These are phyloP conservation scores for Nothomitra cinnamomea DNA, from an alignment of 2,329 filamentous ascomycete species.

Conservation along the genomic window DNA sequence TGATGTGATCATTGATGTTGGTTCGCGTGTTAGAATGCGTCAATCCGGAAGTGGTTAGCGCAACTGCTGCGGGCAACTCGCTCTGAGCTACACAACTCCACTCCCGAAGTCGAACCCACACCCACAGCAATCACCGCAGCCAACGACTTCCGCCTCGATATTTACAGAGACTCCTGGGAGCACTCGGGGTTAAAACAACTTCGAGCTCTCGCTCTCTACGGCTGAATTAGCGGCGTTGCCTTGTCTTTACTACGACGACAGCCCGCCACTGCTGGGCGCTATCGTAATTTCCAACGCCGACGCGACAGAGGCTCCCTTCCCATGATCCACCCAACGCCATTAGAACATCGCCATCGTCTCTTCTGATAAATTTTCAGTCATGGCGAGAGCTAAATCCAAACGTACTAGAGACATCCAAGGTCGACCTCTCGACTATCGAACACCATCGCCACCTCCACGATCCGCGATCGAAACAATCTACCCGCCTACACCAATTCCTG, in stretches of 20 bases:
- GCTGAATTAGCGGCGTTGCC: not conserved
- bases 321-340: not conserved
- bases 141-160: not conserved
- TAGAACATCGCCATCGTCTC: not conserved
- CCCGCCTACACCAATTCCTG: not conserved
- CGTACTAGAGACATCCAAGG: not conserved
- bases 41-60: too few relatives aligned
- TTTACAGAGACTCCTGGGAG: not conserved
- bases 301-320: constrained; percentile 1
- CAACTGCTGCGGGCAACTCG: too few relatives aligned
- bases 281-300: not conserved
- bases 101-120: too few relatives aligned
- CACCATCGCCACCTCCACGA: constrained; percentile 4
- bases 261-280: not conserved
- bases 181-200: not conserved
- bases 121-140: not conserved
- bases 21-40: too few relatives aligned
- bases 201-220: not conserved
- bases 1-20: too few relatives aligned
- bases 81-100: too few relatives aligned
- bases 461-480: constrained; percentile 2
- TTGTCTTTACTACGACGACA: not conserved
- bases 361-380: not conserved
- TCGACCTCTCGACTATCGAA: constrained; percentile 4
- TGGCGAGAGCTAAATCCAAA: not conserved